These are phyloP conservation scores for Musa itinerans DNA, from an alignment of 176 grass and related monocot species.

Conservation along the genomic window DNA sequence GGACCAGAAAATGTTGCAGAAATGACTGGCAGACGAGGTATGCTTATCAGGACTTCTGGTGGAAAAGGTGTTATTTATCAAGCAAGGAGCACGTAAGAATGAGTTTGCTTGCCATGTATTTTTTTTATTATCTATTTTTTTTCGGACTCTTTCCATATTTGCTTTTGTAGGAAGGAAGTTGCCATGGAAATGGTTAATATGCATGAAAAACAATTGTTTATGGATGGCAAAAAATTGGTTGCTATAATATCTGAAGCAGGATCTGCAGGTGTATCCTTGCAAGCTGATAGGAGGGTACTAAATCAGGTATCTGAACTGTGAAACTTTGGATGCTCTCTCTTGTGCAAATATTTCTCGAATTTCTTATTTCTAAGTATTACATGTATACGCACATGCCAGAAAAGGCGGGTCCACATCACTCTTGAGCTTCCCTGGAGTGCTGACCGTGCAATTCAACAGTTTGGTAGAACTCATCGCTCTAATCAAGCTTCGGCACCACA, in stretches of 20 bases:
- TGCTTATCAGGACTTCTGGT: conserved; percentile 75
- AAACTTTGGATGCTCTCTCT: background rate
- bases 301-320: conserved; percentile 57
- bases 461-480: conserved; percentile 95
- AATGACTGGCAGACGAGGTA: conserved; percentile 89
- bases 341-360: background rate
- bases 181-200: conserved; percentile 99
- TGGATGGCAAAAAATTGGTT: conserved; percentile 81
- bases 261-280: conserved; percentile 95
- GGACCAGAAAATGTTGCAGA: conserved; percentile 94
- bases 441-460: conserved; percentile 95
- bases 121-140: conserved; percentile 23
- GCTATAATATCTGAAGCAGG: conserved; percentile 99
- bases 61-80: conserved; percentile 97
- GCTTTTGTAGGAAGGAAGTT: conserved; percentile 76
- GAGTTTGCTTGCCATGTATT: conserved; percentile 25
- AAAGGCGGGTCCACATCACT: conserved; percentile 92
- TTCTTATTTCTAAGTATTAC: background rate
- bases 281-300: conserved; percentile 80
- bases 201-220: conserved; percentile 95
- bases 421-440: conserved; percentile 99
- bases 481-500: conserved; percentile 97
- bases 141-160: conserved; percentile 15
- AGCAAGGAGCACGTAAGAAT: conserved; percentile 69
- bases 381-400: conserved; percentile 24